A percentile compares a stretch with the other conserved stretches of the same genome.
Conservation (phyloP, 2,329 filamentous ascomycete genomes). For the Tolypocladium amazonense region DNA sequence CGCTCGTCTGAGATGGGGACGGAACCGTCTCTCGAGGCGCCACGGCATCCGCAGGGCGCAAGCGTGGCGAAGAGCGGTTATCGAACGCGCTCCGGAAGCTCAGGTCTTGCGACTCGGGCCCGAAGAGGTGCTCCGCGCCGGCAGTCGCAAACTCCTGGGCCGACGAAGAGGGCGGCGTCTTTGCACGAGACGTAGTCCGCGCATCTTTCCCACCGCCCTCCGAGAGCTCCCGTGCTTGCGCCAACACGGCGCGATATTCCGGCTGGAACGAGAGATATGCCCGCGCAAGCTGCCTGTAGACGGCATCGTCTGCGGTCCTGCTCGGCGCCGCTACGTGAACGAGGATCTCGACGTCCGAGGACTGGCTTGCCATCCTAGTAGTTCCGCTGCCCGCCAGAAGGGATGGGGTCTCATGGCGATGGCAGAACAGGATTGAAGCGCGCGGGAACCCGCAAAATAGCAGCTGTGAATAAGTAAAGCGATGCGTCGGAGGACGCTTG, state of each 20-base stretch:
- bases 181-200: background rate
- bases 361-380: slow-evolving; percentile 14
- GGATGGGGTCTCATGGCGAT: slow-evolving; percentile 1
- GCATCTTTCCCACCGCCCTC: background rate
- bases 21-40: background rate
- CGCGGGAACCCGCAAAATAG: background rate
- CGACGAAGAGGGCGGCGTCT: slow-evolving; percentile 1
- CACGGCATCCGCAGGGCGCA: background rate
- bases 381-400: background rate
- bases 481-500: no score
- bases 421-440: background rate
- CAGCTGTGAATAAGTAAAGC: background rate
- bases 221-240: background rate
- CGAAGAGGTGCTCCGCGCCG: slow-evolving; percentile 11
- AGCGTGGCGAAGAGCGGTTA: slow-evolving; percentile 26
- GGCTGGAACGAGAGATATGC: slow-evolving; percentile 40
- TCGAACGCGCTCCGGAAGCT: slow-evolving; percentile 35
- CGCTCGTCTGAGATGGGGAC: slow-evolving; percentile 4
- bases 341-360: slow-evolving; percentile 37
- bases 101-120: slow-evolving; percentile 25
- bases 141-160: slow-evolving; percentile 4
- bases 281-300: slow-evolving; percentile 37
- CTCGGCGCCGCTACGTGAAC: slow-evolving; percentile 45
- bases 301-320: slow-evolving; percentile 33
- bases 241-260: slow-evolving; percentile 4